Base-by-base conservation (phyloP, 495 filamentous ascomycete species). In the Hypomontagnella monticulosa region DNA sequence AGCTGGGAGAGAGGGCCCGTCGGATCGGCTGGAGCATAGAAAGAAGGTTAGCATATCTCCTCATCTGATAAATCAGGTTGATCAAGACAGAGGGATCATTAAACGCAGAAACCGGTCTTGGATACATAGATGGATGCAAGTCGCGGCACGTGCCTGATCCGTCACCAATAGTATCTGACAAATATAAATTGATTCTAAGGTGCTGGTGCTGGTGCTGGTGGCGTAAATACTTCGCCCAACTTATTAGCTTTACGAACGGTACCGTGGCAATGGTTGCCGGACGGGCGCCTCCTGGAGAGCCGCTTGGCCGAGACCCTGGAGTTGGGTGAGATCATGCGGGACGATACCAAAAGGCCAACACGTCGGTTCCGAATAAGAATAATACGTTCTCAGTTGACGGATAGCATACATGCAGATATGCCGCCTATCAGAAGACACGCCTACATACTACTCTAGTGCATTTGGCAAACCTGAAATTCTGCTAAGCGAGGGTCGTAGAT, bases 91-190 rank as follows among this genome's bases (percentile, higher is more conserved):
- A n/a, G n/a, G n/a, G n/a, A 30, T 52, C 42, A 32, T 9, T 34
- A 5, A 19, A 53, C 23, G 63, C 49, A 37, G 36, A 23, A 51
- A 37, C 42, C 18, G n/a, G 55, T 66, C 43, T 38, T 57, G 46
- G 37, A 41, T 42, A 37, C 33, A 18, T 42, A 37, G 54, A 51
- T 56, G 59, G 49, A n/a, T 14, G 42, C 6, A 23, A n/a, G 20
- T 57, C 5, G 40, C 48, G 57, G 41, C 64, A 67, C 53, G 64
- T 67, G 64, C 58, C 36, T 52, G 53, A 23, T 0, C 46, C 42
- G 37, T 63, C 59, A 43, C 65, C 65, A 67, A 67, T 67, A 52
- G 53, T 15, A 42, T 36, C 23, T 23, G 38, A 19, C 23, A 43
- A 56, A 20, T 15, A 49, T 55, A 38, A 56, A 12, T 44, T 36